Evolutionary conservation across 192 early-diverging fungal genomes (phyloP), one percentile per base, ranked within the genome.

Genomic region (Podila epicladia): DNA sequence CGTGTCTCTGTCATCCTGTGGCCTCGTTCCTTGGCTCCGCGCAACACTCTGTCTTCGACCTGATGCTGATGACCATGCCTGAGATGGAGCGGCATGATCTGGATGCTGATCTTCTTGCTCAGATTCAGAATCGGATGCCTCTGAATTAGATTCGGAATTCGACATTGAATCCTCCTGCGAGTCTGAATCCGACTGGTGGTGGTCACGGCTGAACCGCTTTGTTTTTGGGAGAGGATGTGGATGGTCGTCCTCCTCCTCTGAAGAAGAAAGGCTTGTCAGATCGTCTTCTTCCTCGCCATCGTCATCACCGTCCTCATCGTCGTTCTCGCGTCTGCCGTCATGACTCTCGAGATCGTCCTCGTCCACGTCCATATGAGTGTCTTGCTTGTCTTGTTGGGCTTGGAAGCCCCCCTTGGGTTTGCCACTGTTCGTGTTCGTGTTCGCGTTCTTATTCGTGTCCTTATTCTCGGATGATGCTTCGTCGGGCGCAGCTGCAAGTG

Each of bases 51-150:
- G 41, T 45, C 22, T 58, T 58, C 55, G 55, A 24, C 0, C 55
- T 24, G 20, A 24, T 60, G 28, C 55, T 58, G 20, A 24, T 60
- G 28, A 17, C 59, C 59, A 31, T 31, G 7, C 28, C 59, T 29
- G 59, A 33, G 59, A 60, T 31, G 59, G 9, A 58, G 17, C 0
- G 17, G 20, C 22, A 11, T n/a, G 55, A 31, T 60, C 59, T 31
- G 24, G 59, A 60, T 60, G 41, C 15, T 45, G 41, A 45, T 45
- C 41, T 45, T 60, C 59, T 24, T 24, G 7, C 12, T 60, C 59
- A 24, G 31, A 31, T 31, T 60, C 59, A 60, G 59, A 60, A 31
- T 60, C 59, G 19, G 59, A 60, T 60, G 41, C 41, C 41, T 60
- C 59, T 31, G 59, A 60, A 31, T 60, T 31, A 31, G 31, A 31